Evolutionary conservation across 345 rosid genomes (phyloP), one percentile per base, ranked within the genome.

Genomic region (Aquilaria sinensis): DNA sequence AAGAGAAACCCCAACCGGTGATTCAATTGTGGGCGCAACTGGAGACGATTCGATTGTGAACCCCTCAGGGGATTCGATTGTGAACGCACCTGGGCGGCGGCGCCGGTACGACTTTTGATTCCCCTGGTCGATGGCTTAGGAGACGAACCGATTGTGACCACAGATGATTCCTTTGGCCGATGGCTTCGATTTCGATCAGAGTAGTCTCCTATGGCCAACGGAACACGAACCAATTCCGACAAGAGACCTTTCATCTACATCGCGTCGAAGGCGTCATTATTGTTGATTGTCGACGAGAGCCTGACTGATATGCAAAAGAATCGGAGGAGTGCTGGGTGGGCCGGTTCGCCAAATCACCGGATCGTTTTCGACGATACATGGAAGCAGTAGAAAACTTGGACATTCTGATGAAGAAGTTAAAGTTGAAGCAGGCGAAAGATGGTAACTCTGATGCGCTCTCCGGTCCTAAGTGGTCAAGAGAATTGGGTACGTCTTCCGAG

Each of bases 381-480:
- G 96, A 91, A 88, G 65, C 65, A 5, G 91, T 91, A 12, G 97
- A 91, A 45, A 96, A 88, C 79, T 81, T 91, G 84, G 97, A 88
- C 81, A 76, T 86, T 73, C 62, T 91, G 61, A 77, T 91, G 57
- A 91, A 91, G 85, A 80, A 96, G 52, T 70, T 91, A 82, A 88
- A 85, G 62, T 43, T 83, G 2, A 91, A 85, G 74, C 91, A 91
- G 58, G 86, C 86, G 32, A 88, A 84, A 74, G 94, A 84, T 31
- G 89, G 83, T 37, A 90, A 88, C 55, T 80, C 78, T 46, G 97
- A 91, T 73, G 67, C 92, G 2, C 80, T 64, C 61, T 91, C 97
- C 3, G 97, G 88, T 62, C 90, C 96, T 2, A 96, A 96, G 0
- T 91, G 96, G 97, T 91, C 96, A 2, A 74, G 94, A 72, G 96